These are phyloP conservation scores for Candida odintsovae DNA, from an alignment of 805 yeast genomes.

Conservation along the genomic window DNA sequence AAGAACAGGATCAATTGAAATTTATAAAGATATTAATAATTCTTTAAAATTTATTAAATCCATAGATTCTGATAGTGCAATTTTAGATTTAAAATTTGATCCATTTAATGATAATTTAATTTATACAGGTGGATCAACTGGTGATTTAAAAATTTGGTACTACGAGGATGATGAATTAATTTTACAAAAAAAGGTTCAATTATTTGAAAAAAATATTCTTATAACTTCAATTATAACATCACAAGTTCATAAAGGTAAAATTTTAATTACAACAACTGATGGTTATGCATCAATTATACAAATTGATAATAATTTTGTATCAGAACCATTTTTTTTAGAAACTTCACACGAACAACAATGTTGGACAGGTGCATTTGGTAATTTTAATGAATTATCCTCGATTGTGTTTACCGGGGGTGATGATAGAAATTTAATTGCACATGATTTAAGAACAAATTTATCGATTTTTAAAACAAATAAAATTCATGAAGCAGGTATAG, in stretches of 20 bases:
- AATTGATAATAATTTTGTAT: constrained; percentile 19
- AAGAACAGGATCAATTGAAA: constrained; percentile 60
- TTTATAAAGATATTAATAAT: constrained; percentile 23
- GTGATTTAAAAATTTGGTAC: constrained; percentile 64
- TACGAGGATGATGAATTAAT: constrained; percentile 14
- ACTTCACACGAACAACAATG: constrained; percentile 68
- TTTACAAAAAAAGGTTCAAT: constrained; percentile 29
- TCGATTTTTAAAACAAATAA: constrained; percentile 36
- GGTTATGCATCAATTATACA: constrained; percentile 49
- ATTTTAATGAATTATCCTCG: constrained; percentile 41
- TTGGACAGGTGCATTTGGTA: constrained; percentile 80
- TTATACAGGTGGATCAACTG: constrained; percentile 76
- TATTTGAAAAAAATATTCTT: constrained; percentile 44
- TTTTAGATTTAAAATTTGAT: constrained; percentile 69
- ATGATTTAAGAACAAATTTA: constrained; percentile 45
- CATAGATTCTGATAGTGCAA: constrained; percentile 47
- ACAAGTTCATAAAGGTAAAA: constrained; percentile 29
- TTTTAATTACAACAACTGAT: constrained; percentile 59
- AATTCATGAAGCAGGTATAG: constrained; percentile 88
- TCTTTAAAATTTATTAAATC: constrained; percentile 22
- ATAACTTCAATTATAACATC: constrained; percentile 64
- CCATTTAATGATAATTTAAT: constrained; percentile 46
- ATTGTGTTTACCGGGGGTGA: constrained; percentile 88
- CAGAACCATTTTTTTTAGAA: constrained; percentile 15
- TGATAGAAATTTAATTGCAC: constrained; percentile 70